Conservation (phyloP, 495 filamentous ascomycete species). For the Xylaria bambusicola region DNA sequence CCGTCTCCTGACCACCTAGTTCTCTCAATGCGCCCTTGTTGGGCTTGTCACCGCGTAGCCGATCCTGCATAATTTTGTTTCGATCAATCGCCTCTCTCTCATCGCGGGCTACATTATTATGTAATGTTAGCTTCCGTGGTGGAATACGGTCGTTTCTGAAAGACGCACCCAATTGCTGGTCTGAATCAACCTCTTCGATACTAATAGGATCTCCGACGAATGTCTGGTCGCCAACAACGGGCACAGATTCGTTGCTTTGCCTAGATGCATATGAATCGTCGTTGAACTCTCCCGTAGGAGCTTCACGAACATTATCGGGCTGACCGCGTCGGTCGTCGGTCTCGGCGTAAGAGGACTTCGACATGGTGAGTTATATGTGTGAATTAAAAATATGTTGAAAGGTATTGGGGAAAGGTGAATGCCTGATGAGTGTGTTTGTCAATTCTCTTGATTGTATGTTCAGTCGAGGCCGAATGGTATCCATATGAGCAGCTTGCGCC, state of each 20-base stretch:
- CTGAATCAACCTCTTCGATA: background rate
- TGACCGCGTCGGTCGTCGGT: background rate
- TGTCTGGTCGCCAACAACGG: background rate
- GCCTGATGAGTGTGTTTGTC: too few species aligned
- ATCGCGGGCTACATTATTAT: background rate
- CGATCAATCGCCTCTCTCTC: background rate
- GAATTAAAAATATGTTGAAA: too few species aligned
- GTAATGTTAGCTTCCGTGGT: background rate
- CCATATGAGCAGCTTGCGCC: too few species aligned
- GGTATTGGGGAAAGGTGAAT: too few species aligned
- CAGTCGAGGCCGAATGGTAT: too few species aligned
- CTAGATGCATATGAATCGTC: background rate
- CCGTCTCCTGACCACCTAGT: background rate
- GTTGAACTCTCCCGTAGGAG: background rate
- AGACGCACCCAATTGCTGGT: background rate
- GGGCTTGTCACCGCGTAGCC: conserved; percentile 1
- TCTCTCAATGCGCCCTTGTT: background rate
- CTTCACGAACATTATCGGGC: background rate
- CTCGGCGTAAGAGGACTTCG: background rate
- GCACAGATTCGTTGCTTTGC: background rate
- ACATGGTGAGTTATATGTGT: too few species aligned
- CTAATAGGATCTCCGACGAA: background rate
- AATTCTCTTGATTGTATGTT: too few species aligned
- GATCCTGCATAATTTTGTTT: background rate
- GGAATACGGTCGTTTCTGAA: too few species aligned